A percentile compares a stretch with the other conserved stretches of the same genome.
Evolutionary conservation across 352 stramenopile genomes (phyloP).

Genomic region (Phytophthora syringae): DNA sequence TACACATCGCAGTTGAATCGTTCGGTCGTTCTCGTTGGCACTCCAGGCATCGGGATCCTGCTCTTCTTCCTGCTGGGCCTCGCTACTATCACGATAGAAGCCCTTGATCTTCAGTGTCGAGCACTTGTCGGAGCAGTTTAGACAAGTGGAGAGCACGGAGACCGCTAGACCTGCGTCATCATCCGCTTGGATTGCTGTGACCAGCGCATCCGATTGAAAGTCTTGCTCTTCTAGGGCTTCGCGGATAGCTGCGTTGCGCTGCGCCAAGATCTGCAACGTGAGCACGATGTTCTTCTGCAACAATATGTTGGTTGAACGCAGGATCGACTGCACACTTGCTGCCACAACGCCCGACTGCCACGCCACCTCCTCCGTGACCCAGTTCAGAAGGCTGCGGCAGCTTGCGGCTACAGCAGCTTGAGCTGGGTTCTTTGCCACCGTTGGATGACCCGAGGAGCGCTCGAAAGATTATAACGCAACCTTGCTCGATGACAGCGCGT

Average conservation of each 20-base stretch:
- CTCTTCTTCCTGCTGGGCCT: constrained; percentile 12
- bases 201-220: constrained; percentile 29
- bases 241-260: constrained; percentile 29
- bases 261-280: constrained; percentile 45
- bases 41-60: not conserved
- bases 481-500: constrained; percentile 53
- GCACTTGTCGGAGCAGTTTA: constrained; percentile 40
- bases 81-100: constrained; percentile 4
- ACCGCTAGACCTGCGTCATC: constrained; percentile 25
- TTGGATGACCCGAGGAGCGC: constrained; percentile 14
- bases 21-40: constrained; percentile 12
- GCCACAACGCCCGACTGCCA: constrained; percentile 31
- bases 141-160: constrained; percentile 28
- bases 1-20: constrained; percentile 22
- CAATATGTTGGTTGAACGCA: constrained; percentile 44
- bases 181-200: constrained; percentile 28
- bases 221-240: constrained; percentile 27
- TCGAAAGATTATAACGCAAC: constrained; percentile 48
- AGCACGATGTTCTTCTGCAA: constrained; percentile 56
- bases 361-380: constrained; percentile 37
- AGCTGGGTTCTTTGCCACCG: constrained; percentile 7
- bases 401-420: constrained; percentile 25
- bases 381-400: constrained; percentile 32
- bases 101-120: constrained; percentile 51
- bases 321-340: constrained; percentile 31